Conservation (phyloP, 331 rosid genomes). For the Stylosanthes scabra region DNA sequence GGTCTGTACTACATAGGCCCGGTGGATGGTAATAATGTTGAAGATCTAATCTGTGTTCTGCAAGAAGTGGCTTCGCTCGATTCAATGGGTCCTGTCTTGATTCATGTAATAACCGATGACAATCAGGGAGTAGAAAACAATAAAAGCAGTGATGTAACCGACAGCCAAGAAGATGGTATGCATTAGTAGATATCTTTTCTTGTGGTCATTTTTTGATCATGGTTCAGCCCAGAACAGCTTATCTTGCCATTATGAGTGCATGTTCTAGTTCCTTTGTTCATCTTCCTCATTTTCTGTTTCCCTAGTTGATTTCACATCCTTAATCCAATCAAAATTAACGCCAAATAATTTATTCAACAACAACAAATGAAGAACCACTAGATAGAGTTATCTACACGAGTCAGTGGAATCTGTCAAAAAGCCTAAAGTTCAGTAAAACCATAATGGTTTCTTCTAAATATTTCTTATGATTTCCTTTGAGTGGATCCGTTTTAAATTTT, state of each 20-base stretch:
- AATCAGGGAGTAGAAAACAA: constrained; percentile 54
- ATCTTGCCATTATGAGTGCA: constrained; percentile 6
- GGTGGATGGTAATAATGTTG: constrained; percentile 90
- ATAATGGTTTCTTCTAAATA: not conserved
- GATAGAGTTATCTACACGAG: not conserved
- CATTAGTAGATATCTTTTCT: constrained; percentile 33
- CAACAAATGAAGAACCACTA: constrained; percentile 3
- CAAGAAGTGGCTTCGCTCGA: constrained; percentile 88
- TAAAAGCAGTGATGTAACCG: constrained; percentile 41
- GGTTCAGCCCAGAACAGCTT: not conserved
- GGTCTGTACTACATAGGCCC: constrained; percentile 97
- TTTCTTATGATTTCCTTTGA: constrained; percentile 20
- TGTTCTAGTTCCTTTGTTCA: not conserved
- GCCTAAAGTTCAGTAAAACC: constrained; percentile 22
- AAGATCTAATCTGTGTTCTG: constrained; percentile 79
- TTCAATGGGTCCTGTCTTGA: constrained; percentile 94
- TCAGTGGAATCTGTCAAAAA: not conserved
- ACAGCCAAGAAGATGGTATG: constrained; percentile 55
- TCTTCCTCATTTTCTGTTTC: not conserved
- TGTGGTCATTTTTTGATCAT: not conserved
- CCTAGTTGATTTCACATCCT: not conserved
- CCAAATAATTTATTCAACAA: not conserved
- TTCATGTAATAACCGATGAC: constrained; percentile 89
- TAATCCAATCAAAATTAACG: no score
- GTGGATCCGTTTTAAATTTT: not conserved